Evolutionary conservation across 306 rosid genomes (phyloP).

Genomic region (Lotus japonicus): DNA sequence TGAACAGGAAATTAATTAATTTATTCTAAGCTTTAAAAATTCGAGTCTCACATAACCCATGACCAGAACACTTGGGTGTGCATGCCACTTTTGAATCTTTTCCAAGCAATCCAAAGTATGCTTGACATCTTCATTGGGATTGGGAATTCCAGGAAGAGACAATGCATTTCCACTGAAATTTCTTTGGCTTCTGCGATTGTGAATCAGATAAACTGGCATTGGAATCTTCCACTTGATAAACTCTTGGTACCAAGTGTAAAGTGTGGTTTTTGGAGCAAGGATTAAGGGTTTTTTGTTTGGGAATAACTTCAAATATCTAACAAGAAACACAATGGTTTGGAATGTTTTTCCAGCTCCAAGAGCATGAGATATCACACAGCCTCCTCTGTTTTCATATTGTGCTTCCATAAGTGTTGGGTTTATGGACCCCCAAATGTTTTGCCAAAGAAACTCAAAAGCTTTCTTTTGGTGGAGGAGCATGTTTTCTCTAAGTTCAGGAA

Average conservation of each 20-base stretch:
- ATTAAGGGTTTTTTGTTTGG: conserved; percentile 72
- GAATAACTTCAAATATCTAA: conserved; percentile 69
- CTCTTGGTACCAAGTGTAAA: conserved; percentile 86
- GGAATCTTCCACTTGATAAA: too few species aligned
- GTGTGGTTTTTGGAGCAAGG: conserved; percentile 86
- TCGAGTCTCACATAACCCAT: too few species aligned
- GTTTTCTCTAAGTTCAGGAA: too few species aligned
- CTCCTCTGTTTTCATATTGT: too few species aligned
- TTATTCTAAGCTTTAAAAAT: too few species aligned
- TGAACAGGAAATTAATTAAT: too few species aligned
- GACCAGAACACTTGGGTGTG: conserved; percentile 83
- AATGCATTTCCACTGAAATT: conserved; percentile 32
- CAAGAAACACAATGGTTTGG: conserved; percentile 70
- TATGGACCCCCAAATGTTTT: too few species aligned
- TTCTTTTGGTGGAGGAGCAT: too few species aligned
- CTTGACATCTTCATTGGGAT: conserved; percentile 58
- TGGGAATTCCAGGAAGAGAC: conserved; percentile 46
- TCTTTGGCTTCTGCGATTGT: conserved; percentile 50
- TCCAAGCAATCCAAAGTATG: conserved; percentile 78
- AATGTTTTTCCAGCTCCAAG: conserved; percentile 93
- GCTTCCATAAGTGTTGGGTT: too few species aligned
- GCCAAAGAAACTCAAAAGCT: too few species aligned
- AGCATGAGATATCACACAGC: too few species aligned
- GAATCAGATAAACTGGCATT: conserved; percentile 73
- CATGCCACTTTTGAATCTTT: conserved; percentile 74